Conservation (phyloP, 768 basidiomycete species). For the Tubosaeta brunneosetosa region DNA sequence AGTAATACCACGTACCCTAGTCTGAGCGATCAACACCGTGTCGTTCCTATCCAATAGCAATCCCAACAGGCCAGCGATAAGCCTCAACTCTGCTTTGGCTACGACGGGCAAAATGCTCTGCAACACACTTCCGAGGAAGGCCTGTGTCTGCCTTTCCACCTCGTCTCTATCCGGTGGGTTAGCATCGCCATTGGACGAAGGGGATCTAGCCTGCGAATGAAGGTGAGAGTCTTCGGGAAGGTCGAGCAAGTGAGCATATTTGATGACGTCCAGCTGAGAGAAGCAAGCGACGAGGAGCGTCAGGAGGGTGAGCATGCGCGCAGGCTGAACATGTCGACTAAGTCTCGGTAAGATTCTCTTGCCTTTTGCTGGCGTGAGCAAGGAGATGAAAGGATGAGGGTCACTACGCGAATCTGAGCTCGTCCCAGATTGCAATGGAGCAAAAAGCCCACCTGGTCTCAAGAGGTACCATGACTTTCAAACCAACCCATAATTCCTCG, state of each 20-base stretch:
- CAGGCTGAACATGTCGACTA: constrained; percentile 72
- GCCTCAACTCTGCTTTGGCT: constrained; percentile 69
- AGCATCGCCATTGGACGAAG: constrained; percentile 14
- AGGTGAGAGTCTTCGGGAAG: constrained; percentile 51
- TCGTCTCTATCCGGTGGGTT: constrained; percentile 49
- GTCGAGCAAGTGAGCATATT: constrained; percentile 70
- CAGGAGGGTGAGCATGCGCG: constrained; percentile 80
- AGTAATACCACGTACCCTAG: constrained; percentile 54
- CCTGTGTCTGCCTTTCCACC: constrained; percentile 85
- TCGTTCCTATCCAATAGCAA: constrained; percentile 78
- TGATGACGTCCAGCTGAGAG: constrained; percentile 87
- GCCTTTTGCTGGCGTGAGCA: constrained; percentile 84
- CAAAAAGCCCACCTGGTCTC: constrained; percentile 70
- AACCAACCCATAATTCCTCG: constrained; percentile 71
- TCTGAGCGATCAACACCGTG: constrained; percentile 65
- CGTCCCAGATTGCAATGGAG: not conserved
- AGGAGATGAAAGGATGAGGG: constrained; percentile 95
- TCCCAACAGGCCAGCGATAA: constrained; percentile 83
- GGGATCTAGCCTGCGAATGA: constrained; percentile 16
- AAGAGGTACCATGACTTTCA: constrained; percentile 86
- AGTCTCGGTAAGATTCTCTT: constrained; percentile 89
- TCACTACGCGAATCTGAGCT: constrained; percentile 44
- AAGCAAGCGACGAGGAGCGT: constrained; percentile 94
- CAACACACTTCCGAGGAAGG: constrained; percentile 79
- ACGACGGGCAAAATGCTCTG: constrained; percentile 84